Percentiles rank a stretch among this genome's conserved stretches.
Conservation (phyloP, 2,329 filamentous ascomycete genomes). For the Thelonectria discophora region DNA sequence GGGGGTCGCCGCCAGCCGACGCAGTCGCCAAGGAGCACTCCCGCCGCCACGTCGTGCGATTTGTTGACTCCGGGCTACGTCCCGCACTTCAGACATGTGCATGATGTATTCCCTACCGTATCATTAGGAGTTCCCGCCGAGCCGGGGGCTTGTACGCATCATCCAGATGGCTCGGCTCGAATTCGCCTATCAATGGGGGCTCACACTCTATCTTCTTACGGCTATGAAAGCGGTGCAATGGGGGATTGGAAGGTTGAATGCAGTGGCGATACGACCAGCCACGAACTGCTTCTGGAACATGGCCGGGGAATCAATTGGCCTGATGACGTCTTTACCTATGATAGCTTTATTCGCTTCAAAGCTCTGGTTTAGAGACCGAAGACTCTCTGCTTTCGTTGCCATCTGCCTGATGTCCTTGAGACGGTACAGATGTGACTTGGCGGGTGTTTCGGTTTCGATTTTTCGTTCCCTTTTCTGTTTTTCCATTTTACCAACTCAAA, state of each 20-base stretch:
- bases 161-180: constrained; percentile 37
- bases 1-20: constrained; percentile 48
- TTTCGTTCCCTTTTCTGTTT: constrained; percentile 25
- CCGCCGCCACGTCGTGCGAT: constrained; percentile 53
- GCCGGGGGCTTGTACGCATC: constrained; percentile 29
- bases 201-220: constrained; percentile 30
- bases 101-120: constrained; percentile 44
- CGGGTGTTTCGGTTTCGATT: constrained; percentile 27
- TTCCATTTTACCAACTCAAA: constrained; percentile 23
- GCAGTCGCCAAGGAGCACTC: constrained; percentile 49
- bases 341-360: constrained; percentile 42
- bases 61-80: constrained; percentile 50
- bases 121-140: constrained; percentile 32
- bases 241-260: constrained; percentile 44
- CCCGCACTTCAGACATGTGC: constrained; percentile 50
- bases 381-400: constrained; percentile 25
- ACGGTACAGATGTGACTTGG: constrained; percentile 39
- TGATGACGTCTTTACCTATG: constrained; percentile 43
- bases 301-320: constrained; percentile 37
- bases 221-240: constrained; percentile 41
- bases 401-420: constrained; percentile 36
- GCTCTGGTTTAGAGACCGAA: constrained; percentile 40
- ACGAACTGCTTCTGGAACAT: constrained; percentile 41
- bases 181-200: constrained; percentile 37
- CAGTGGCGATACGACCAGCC: constrained; percentile 47